Conservation (phyloP, 2,329 filamentous ascomycete genomes). For the Trichoderma sp. region DNA sequence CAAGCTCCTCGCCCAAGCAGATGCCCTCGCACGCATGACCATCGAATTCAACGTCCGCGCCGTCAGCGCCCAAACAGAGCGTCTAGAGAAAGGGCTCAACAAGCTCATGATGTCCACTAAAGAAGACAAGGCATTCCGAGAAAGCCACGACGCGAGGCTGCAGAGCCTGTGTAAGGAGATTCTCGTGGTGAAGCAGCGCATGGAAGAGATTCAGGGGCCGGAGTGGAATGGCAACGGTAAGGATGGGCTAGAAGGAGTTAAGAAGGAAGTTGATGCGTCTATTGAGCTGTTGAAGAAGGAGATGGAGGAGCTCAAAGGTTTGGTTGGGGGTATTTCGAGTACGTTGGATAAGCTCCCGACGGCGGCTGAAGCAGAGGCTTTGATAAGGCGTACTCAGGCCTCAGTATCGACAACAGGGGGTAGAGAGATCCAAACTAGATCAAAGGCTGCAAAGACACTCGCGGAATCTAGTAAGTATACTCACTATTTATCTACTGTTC, state of each 20-base stretch:
- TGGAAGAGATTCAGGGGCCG: conserved; percentile 25
- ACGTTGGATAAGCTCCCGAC: conserved; percentile 30
- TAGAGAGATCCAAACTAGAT: background rate
- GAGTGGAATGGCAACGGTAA: background rate
- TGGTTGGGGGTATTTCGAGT: conserved; percentile 28
- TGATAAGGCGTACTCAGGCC: background rate
- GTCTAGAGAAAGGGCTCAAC: conserved; percentile 35
- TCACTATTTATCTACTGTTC: background rate
- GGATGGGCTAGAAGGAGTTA: conserved; percentile 24
- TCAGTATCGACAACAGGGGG: background rate
- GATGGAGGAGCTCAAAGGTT: conserved; percentile 28
- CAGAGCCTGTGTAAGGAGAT: conserved; percentile 36
- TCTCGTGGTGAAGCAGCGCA: conserved; percentile 32
- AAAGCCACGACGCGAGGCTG: conserved; percentile 34
- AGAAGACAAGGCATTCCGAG: conserved; percentile 33
- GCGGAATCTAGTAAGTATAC: background rate
- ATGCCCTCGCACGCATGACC: conserved; percentile 40
- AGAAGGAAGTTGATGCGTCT: conserved; percentile 26
- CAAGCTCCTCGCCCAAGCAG: conserved; percentile 31
- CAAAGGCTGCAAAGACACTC: background rate
- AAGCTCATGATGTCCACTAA: conserved; percentile 31
- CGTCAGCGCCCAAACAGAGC: conserved; percentile 32
- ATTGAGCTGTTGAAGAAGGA: conserved; percentile 28
- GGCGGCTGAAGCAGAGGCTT: conserved; percentile 26
- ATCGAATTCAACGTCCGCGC: conserved; percentile 39